Base-by-base conservation (phyloP, 75 land plant species). In the Sequoiadendron giganteum region DNA sequence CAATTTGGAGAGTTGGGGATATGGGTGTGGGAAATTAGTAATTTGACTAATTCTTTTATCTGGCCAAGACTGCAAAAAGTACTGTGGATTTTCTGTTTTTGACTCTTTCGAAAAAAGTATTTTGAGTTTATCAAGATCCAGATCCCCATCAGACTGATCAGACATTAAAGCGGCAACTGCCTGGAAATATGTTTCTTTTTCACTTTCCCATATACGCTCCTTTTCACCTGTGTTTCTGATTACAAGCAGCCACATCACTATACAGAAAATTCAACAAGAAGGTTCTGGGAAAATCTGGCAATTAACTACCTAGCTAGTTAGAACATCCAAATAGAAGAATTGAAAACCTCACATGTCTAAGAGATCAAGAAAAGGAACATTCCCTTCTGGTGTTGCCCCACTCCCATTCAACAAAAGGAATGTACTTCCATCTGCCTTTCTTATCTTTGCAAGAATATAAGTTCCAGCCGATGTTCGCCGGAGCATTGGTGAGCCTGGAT, bases 401-500 rank as follows among this genome's bases (percentile, higher is more conserved):
- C 89, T 94, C 38, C 99, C 99, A 93, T 95, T 96, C 55, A 97
- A 90, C 86, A 97, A 86, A 43, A 96, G 55, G 76, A 89, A 93
- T 19, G 92, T 94, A 61, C 90, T 90, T 80, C 95, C 94, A 87
- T 95, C 94, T 87, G 91, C 87, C 78, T 92, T 96, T 76, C 91
- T 95, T 45, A 97, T 79, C 87, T 94, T 95, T 55, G 97, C 99
- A 83, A 97, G 94, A 25, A 97, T 95, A 91, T 97, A 95, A 49
- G 99, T 96, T 61, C 99, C 99, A 75, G 88, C 85, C 39, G 92
- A 84, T 83, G 97, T 97, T 90, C 99, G 93, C 56, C 99, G 92
- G 85, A 94, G 61, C 98, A 97, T 95, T 28, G 99, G 98, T 28
- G 99, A 96, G 25, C 99, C 99, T 84, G 98, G 99, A 90, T 97